Evolutionary conservation across 2,329 filamentous ascomycete genomes (phyloP).

Genomic region (Leptographium radiaticola): DNA sequence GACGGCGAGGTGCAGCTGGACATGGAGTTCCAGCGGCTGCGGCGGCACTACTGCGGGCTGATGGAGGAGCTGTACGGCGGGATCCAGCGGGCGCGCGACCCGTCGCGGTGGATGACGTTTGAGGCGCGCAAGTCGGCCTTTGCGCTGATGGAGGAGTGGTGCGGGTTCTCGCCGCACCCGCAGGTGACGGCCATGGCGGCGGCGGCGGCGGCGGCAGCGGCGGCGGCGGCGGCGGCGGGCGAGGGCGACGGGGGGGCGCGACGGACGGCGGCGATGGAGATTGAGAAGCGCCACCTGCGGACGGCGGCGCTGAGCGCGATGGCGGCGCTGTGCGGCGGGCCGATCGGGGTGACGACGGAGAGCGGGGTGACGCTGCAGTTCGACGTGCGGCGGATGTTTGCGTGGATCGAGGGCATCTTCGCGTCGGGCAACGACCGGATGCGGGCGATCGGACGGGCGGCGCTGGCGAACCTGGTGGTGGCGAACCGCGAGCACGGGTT

Average conservation of each 20-base stretch:
- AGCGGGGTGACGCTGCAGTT: slow-evolving; percentile 82
- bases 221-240: neutral
- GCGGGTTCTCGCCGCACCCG: slow-evolving; percentile 89
- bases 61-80: slow-evolving; percentile 89
- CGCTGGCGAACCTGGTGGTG: slow-evolving; percentile 76
- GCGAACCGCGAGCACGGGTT: slow-evolving; percentile 83
- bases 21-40: slow-evolving; percentile 82
- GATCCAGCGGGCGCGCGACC: slow-evolving; percentile 73
- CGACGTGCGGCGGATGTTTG: slow-evolving; percentile 80
- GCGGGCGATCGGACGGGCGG: slow-evolving; percentile 77
- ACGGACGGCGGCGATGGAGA: slow-evolving; percentile 83
- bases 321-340: slow-evolving; percentile 79
- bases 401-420: slow-evolving; percentile 94
- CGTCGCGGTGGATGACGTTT: slow-evolving; percentile 92
- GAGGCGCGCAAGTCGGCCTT: slow-evolving; percentile 93
- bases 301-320: slow-evolving; percentile 89
- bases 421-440: slow-evolving; percentile 82
- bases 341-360: slow-evolving; percentile 78
- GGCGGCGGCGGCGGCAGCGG: neutral
- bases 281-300: slow-evolving; percentile 85
- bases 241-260: slow-evolving; percentile 23
- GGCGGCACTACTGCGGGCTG: slow-evolving; percentile 86
- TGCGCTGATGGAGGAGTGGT: slow-evolving; percentile 98
- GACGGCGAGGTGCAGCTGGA: slow-evolving; percentile 91
- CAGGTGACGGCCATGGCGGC: slow-evolving; percentile 54